Evolutionary conservation across 192 early-diverging fungal species (phyloP), one percentile per base, ranked within the genome.

Genomic region (Backusella australiensis): DNA sequence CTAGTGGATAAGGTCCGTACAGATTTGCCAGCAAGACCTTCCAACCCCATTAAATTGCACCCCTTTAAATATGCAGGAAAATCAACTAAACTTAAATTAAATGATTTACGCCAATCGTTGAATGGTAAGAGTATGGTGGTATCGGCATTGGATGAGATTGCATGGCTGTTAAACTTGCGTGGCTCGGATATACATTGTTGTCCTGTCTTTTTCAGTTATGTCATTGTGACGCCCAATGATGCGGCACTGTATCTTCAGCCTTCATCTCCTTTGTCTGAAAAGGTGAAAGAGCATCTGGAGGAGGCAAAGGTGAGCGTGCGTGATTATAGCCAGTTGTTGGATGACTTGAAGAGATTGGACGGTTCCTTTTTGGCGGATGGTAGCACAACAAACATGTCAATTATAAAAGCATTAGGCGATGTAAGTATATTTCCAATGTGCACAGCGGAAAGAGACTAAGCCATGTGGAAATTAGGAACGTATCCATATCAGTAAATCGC

Each of bases 161-260:
- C 94, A 0, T 98, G 97, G 97, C 86, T 99, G 56, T 94, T 95
- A 80, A 99, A 99, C 81, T 81, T 99, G 74, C 94, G 97, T 73
- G 97, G 97, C n/a, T 90, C 91, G 34, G 97, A 99, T 78, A 94
- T 99, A 75, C 83, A 86, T 39, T 98, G 90, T 86, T 97, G 96
- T 79, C 97, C 97, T 0, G 96, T 99, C 6, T 97, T 99, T 83
- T 96, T 96, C 79, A 85, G 95, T 9, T 99, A 96, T 78, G 89
- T 94, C 6, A 73, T 97, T 12, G 85, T 99, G 36, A 96, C 95
- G 12, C 72, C 75, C 34, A 78, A 87, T 73, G 76, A 83, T 32
- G 89, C 88, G 34, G 84, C 85, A 65, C 87, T 99, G 9, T 97
- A 94, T 78, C 85, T 96, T 6, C 90, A 96, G 39, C 88, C 90